These are phyloP conservation scores for Scytalidium sp. DNA, from an alignment of 2,329 filamentous ascomycete species.

Conservation along the genomic window DNA sequence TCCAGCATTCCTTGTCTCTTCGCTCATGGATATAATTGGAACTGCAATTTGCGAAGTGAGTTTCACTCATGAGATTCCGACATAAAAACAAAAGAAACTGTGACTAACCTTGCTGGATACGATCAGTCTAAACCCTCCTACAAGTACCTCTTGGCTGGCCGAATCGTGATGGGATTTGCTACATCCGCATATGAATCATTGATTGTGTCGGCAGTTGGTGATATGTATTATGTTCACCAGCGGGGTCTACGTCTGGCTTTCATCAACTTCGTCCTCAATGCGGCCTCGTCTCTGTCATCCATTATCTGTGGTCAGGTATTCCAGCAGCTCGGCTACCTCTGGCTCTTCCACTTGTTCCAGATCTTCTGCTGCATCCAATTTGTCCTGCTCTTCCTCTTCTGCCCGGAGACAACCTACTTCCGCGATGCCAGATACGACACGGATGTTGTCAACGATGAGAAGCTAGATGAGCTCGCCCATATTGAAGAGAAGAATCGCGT, in stretches of 20 bases:
- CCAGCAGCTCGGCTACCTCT: conserved; percentile 32
- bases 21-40: conserved; percentile 12
- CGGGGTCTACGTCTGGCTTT: conserved; percentile 37
- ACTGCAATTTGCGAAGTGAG: conserved; percentile 9
- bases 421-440: conserved; percentile 17
- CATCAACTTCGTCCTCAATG: conserved; percentile 34
- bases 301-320: conserved; percentile 37
- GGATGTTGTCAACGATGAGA: conserved; percentile 2
- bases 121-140: conserved; percentile 7
- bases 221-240: conserved; percentile 40
- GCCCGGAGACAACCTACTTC: conserved; percentile 48
- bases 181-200: conserved; percentile 16
- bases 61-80: not conserved
- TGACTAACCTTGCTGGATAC: too few relatives aligned
- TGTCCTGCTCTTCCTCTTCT: conserved; percentile 41
- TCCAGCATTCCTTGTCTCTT: conserved; percentile 11
- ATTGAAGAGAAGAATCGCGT: not conserved
- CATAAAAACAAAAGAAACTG: too few relatives aligned
- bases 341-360: conserved; percentile 46
- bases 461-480: not conserved
- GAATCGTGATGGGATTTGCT: conserved; percentile 14
- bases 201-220: conserved; percentile 27
- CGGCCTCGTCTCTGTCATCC: conserved; percentile 32
- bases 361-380: conserved; percentile 30
- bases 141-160: conserved; percentile 13